Conservation (phyloP, 345 rosid genomes). For the Eucalyptus melliodora region DNA sequence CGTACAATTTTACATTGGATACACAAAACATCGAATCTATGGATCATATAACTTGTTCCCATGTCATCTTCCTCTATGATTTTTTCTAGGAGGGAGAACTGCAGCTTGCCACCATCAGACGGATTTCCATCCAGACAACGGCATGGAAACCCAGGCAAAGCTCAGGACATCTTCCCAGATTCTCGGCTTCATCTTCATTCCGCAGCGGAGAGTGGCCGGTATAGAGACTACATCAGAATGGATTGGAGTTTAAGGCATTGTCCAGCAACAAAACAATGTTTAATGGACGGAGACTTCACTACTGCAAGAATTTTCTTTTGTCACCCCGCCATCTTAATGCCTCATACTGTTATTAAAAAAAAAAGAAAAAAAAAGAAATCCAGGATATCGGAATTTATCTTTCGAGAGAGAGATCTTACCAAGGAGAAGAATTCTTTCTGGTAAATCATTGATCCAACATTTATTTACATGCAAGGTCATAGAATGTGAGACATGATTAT, state of each 20-base stretch:
- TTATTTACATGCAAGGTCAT: background rate
- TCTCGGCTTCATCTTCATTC: too few species aligned
- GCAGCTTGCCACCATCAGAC: background rate
- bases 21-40: background rate
- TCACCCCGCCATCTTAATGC: background rate
- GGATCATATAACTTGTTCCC: background rate
- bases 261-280: background rate
- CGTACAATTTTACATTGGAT: background rate
- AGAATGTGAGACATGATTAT: background rate
- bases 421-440: background rate
- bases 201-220: accelerated
- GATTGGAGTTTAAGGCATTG: background rate
- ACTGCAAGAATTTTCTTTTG: background rate
- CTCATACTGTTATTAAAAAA: background rate
- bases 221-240: background rate
- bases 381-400: background rate
- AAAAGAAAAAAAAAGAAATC: background rate
- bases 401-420: background rate
- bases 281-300: background rate
- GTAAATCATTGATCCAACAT: background rate
- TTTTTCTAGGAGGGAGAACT: background rate
- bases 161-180: too few species aligned
- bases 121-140: background rate
- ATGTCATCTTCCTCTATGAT: background rate
- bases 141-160: too few species aligned